Percentiles rank a stretch among this genome's conserved stretches.
Evolutionary conservation across 2,329 filamentous ascomycete species (phyloP).

Genomic region (Huntiella decipiens): DNA sequence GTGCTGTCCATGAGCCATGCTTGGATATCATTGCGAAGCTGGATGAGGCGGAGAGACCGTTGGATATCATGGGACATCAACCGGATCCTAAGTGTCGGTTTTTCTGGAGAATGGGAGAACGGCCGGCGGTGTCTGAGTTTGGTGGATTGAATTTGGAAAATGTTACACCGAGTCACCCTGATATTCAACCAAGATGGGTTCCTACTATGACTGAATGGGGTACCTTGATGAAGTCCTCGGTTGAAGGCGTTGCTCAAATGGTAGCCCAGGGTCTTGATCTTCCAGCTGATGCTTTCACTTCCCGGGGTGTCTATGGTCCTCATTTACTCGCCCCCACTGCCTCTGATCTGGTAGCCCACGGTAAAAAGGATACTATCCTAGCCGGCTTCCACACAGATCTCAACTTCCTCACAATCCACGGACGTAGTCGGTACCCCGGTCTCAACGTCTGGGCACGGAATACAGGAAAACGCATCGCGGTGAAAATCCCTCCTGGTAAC

Average conservation of each 20-base stretch:
- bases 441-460: conserved; percentile 46
- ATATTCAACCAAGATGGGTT: conserved; percentile 31
- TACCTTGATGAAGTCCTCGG: conserved; percentile 38
- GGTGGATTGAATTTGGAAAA: conserved; percentile 36
- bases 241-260: conserved; percentile 40
- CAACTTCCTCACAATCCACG: conserved; percentile 47
- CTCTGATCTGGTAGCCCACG: conserved; percentile 36
- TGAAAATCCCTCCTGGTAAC: conserved; percentile 38
- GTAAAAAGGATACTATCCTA: conserved; percentile 35
- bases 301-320: conserved; percentile 38
- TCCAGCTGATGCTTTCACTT: conserved; percentile 31
- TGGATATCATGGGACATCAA: conserved; percentile 35
- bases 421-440: conserved; percentile 41
- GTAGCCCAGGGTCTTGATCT: conserved; percentile 36
- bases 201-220: conserved; percentile 39
- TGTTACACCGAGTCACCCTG: conserved; percentile 29
- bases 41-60: conserved; percentile 33
- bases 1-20: conserved; percentile 42
- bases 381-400: conserved; percentile 46
- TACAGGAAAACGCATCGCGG: conserved; percentile 37
- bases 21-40: conserved; percentile 36
- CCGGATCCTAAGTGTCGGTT: conserved; percentile 45
- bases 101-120: conserved; percentile 41
- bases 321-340: conserved; percentile 43
- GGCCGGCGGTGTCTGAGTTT: conserved; percentile 29